Base-by-base conservation (phyloP, 345 rosid species). In the Lumnitzera littorea region DNA sequence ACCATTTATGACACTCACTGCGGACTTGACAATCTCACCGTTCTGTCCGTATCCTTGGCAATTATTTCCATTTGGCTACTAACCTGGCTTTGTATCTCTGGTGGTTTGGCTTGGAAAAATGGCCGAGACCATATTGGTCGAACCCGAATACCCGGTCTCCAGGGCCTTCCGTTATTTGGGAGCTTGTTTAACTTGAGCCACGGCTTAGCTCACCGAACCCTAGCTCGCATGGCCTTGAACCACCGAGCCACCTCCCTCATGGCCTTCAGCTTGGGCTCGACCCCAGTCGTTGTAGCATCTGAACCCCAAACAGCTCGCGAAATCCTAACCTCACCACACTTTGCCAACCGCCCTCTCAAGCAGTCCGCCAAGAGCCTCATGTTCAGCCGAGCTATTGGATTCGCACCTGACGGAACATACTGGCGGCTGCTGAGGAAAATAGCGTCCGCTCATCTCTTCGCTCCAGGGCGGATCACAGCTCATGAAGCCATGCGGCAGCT, bases 371-470 rank as follows among this genome's bases (percentile, higher is more conserved):
- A 61, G 56, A 65, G 67, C 63, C 66, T 80, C 43, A 78, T 83
- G 85, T 83, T 83, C 24, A 69, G 75, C 62, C 78, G 85, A 8
- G 88, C 88, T 81, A 80, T 83, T 2, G 88, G 85, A 20, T 83
- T 83, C 24, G 81, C 85, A 0, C 85, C 81, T 0, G 60, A 62
- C n/a, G 83, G 88, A 2, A 20, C 73, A 0, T 80, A 83, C 50
- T 83, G 85, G 85, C 72, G 77, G 2, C 78, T 75, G 48, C 68
- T 83, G 3, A 61, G 85, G 41, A 72, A 68, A 50, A 66, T 83
- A 15, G 67, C 88, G 1, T 80, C 88, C 0, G 41, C 80, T 17
- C 85, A 80, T 53, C 68, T 80, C 15, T 80, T 83, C 16, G 51
- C 80, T 2, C 80, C 79, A 0, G 63, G 61, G 56, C 79, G 84